These are phyloP conservation scores for Aspergillus uvarum DNA, from an alignment of 2,329 filamentous ascomycete species.

Conservation along the genomic window DNA sequence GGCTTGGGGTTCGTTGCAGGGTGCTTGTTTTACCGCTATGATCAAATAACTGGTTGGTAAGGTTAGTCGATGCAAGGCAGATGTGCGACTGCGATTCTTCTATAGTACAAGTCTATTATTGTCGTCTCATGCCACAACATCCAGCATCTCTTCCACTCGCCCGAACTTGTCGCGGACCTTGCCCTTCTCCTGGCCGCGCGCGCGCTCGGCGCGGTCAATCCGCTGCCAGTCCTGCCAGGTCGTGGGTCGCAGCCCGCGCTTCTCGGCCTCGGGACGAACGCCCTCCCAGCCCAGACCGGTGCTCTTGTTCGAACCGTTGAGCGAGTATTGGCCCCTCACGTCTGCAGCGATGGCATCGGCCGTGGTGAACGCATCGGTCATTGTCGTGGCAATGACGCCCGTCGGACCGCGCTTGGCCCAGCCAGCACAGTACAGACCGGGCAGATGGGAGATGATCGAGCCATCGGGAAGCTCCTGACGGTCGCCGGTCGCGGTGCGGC, in stretches of 20 bases:
- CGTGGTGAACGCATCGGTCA: conserved; percentile 90
- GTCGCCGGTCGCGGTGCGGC: conserved; percentile 29
- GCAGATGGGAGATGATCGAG: conserved; percentile 52
- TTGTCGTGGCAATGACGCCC: conserved; percentile 92
- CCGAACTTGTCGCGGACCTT: conserved; percentile 74
- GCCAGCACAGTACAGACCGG: conserved; percentile 86
- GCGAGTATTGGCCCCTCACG: conserved; percentile 56
- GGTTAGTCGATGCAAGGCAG: neutral
- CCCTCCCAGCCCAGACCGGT: conserved; percentile 71
- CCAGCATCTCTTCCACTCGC: conserved; percentile 59
- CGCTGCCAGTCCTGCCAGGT: conserved; percentile 82
- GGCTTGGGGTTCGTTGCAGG: too few species aligned
- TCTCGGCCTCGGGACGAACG: conserved; percentile 61
- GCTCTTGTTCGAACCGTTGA: conserved; percentile 44
- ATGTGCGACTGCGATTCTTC: neutral
- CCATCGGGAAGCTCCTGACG: conserved; percentile 30
- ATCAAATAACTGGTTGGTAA: too few species aligned
- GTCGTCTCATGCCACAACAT: conserved; percentile 32
- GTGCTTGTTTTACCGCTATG: too few species aligned
- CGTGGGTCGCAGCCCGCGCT: conserved; percentile 61
- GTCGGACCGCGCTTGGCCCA: conserved; percentile 97
- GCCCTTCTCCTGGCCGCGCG: conserved; percentile 63
- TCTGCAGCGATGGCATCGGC: conserved; percentile 82
- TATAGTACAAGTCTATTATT: conserved; percentile 8
- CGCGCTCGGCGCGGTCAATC: conserved; percentile 77